A percentile compares a stretch with the other conserved stretches of the same genome.
Conservation (phyloP, 1,139 yeast genomes). For the Kodamaea arcana region DNA sequence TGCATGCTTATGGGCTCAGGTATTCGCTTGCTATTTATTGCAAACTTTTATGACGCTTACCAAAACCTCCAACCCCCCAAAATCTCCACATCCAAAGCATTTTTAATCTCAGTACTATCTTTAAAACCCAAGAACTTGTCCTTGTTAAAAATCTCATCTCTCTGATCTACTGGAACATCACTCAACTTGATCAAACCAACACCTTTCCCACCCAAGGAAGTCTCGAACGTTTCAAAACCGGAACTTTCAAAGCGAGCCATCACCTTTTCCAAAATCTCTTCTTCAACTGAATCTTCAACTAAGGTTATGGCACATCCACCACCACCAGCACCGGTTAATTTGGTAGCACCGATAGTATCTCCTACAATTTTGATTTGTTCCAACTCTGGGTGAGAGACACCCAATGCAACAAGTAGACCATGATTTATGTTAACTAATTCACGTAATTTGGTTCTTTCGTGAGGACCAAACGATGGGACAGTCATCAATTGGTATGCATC, state of each 20-base stretch:
- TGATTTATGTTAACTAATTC: slow-evolving; percentile 82
- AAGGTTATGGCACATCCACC: slow-evolving; percentile 98
- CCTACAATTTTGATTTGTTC: slow-evolving; percentile 67
- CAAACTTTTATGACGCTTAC: too few relatives aligned
- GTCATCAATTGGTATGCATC: slow-evolving; percentile 66
- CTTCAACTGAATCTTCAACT: slow-evolving; percentile 47
- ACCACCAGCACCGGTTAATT: slow-evolving; percentile 98
- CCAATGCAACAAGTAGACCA: slow-evolving; percentile 78
- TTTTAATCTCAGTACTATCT: slow-evolving; percentile 46
- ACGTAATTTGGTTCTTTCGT: slow-evolving; percentile 45
- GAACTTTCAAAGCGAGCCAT: slow-evolving; percentile 33
- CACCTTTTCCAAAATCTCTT: slow-evolving; percentile 26
- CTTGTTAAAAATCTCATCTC: slow-evolving; percentile 23
- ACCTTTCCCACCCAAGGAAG: slow-evolving; percentile 87
- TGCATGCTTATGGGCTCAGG: too few relatives aligned
- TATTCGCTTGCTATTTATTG: too few relatives aligned
- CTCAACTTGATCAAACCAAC: slow-evolving; percentile 50
- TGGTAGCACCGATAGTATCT: slow-evolving; percentile 79
- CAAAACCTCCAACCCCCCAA: slow-evolving; percentile 57
- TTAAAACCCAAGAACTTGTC: slow-evolving; percentile 34
- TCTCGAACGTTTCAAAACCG: slow-evolving; percentile 76
- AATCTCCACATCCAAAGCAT: slow-evolving; percentile 38
- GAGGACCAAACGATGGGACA: slow-evolving; percentile 45
- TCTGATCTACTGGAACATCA: slow-evolving; percentile 13
- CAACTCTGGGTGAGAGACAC: slow-evolving; percentile 88